Evolutionary conservation across 805 yeast genomes (phyloP).

Genomic region (Lachancea fermentati): DNA sequence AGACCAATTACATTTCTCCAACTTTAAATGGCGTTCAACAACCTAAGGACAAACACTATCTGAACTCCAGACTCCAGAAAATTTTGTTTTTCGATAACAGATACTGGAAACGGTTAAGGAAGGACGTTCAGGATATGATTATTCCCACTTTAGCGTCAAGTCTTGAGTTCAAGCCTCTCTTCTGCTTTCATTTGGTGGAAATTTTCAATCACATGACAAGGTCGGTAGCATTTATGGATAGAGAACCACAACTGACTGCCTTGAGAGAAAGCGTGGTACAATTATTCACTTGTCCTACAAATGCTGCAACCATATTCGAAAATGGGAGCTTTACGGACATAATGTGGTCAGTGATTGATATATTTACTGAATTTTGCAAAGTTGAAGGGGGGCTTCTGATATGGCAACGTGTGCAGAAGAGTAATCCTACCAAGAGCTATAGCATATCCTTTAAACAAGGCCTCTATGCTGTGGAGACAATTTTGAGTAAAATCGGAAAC

Average conservation of each 20-base stretch:
- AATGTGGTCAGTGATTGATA: slow-evolving; percentile 40
- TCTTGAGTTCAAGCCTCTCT: slow-evolving; percentile 39
- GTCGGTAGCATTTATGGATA: slow-evolving; percentile 54
- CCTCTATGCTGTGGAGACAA: slow-evolving; percentile 32
- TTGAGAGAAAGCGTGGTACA: slow-evolving; percentile 75
- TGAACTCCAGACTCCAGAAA: slow-evolving; percentile 50
- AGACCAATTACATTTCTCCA: slow-evolving; percentile 28
- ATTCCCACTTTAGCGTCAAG: slow-evolving; percentile 55
- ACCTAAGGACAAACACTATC: slow-evolving; percentile 14
- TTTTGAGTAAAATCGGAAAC: slow-evolving; percentile 31
- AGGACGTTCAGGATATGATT: slow-evolving; percentile 41
- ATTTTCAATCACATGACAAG: slow-evolving; percentile 48
- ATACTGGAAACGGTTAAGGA: slow-evolving; percentile 48
- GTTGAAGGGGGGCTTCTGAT: slow-evolving; percentile 33
- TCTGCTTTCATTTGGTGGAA: slow-evolving; percentile 49
- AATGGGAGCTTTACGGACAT: slow-evolving; percentile 39
- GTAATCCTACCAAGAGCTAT: slow-evolving; percentile 32
- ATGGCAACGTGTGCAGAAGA: slow-evolving; percentile 32
- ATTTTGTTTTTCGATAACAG: slow-evolving; percentile 56
- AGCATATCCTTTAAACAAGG: slow-evolving; percentile 33
- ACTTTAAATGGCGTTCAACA: slow-evolving; percentile 15
- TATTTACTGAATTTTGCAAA: slow-evolving; percentile 40
- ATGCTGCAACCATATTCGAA: slow-evolving; percentile 48
- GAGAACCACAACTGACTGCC: slow-evolving; percentile 83
- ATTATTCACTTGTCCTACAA: slow-evolving; percentile 83